Evolutionary conservation across 2,329 filamentous ascomycete species (phyloP), one percentile per base, ranked within the genome.

Genomic region (Talaromyces sp.): DNA sequence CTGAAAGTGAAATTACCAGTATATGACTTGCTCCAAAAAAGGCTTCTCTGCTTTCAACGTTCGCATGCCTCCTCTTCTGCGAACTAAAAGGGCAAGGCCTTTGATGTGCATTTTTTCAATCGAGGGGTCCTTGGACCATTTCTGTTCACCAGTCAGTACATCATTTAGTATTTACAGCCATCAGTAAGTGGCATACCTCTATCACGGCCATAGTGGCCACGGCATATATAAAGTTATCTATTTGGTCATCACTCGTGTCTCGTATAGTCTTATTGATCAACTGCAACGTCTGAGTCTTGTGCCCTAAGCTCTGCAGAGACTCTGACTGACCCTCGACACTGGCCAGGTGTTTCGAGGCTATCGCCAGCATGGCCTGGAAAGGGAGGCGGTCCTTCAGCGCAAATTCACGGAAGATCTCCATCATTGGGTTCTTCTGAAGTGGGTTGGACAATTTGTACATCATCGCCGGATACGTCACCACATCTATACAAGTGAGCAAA

Each of bases 311-410:
- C 55, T 71, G 68, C 30, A 73, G 68, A 8, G 70, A 71, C 31
- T 73, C 71, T 8, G 64, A 61, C 50, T 66, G 70, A 10, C 70
- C 70, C 57, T 71, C 68, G n/a, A 70, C 70, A 36, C 69, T 70
- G 27, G 71, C 70, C 28, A 66, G 68, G 56, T 73, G 71, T 56
- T 72, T 73, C 16, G 71, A 69, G 16, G 71, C 69, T 65, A 73
- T 72, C 8, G 71, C 70, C 57, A 73, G 68, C 71, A 73, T 73
- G 23, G 71, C 70, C 36, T 73, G 70, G 51, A 73, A 73, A 5
- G 71, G 68, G 28, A 72, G 62, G n/a, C 62, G 65, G 59, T 72
- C 70, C 42, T 71, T 67, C 30, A 73, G 58, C 3, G 70, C 70
- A 51, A 73, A 65, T 31, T 68, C 68, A 27, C 68, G 69, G 52